Conservation (phyloP, 169 alveolate species). For the Pseudocohnilembus persalinus region DNA sequence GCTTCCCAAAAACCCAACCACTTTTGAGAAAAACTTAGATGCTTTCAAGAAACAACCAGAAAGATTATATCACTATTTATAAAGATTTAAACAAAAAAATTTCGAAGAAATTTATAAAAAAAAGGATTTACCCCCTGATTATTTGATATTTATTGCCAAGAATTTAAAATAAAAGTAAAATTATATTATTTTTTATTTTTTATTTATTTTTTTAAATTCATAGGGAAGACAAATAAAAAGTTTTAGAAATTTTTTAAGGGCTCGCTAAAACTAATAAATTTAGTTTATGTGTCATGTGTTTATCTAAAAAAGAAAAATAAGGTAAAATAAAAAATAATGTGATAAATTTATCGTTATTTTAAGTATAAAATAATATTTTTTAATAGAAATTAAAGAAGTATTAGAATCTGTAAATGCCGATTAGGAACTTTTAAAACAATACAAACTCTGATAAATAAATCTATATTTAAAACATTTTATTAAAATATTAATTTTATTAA, state of each 20-base stretch:
- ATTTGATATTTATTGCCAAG: slow-evolving; percentile 12
- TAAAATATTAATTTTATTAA: no score
- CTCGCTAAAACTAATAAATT: slow-evolving; percentile 34
- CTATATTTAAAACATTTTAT: no score
- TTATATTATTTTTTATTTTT: background rate
- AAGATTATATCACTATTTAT: slow-evolving; percentile 25
- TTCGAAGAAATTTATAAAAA: slow-evolving; percentile 27
- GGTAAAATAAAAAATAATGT: background rate
- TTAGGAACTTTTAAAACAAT: background rate
- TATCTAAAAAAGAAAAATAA: slow-evolving; percentile 42
- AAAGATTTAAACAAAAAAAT: slow-evolving; percentile 8
- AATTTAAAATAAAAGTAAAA: background rate
- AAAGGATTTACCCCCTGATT: slow-evolving; percentile 42
- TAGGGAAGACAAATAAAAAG: slow-evolving; percentile 1
- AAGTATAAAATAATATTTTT: no score
- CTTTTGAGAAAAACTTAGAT: slow-evolving; percentile 33
- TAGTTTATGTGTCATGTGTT: slow-evolving; percentile 31
- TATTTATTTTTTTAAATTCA: background rate
- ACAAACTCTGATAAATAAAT: background rate
- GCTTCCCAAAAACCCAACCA: slow-evolving; percentile 24
- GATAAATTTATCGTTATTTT: no score
- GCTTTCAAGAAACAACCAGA: slow-evolving; percentile 32
- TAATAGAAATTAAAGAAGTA: background rate
- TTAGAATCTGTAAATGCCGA: background rate
- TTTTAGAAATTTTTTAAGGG: background rate